Percentiles rank a stretch among this genome's conserved stretches.
phyloP scores from a whole-genome alignment of 176 grass and related monocot genomes.

The Eragrostis curvula region DNA sequence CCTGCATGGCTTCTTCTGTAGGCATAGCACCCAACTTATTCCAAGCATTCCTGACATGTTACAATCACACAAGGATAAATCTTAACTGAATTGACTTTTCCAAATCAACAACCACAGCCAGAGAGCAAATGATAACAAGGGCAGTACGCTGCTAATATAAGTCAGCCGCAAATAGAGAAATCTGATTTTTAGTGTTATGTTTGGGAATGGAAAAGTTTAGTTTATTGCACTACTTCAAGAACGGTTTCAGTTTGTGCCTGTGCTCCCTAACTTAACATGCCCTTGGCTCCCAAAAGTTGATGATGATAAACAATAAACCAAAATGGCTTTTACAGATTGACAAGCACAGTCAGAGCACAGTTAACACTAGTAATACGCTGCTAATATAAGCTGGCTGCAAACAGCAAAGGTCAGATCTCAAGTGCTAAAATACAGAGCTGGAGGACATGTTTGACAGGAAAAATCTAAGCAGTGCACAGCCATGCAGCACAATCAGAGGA shows the following conservation, averaged over 20 bases:
- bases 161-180: not conserved
- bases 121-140: not conserved
- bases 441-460: not conserved
- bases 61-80: not conserved
- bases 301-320: not conserved
- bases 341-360: not conserved
- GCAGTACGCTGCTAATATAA: slow-evolving; percentile 1
- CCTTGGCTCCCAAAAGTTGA: not conserved
- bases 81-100: not conserved
- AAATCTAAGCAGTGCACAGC: not conserved
- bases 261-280: not conserved
- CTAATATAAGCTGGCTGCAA: slow-evolving; percentile 16
- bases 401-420: not conserved
- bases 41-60: slow-evolving; percentile 90
- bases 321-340: not conserved
- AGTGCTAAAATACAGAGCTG: not conserved
- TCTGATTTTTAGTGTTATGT: not conserved
- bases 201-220: not conserved
- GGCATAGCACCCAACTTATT: slow-evolving; percentile 84
- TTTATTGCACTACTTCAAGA: not conserved
- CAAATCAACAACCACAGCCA: not conserved
- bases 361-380: not conserved
- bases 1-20: slow-evolving; percentile 94
- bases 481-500: not conserved
- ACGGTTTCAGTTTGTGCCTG: not conserved